phyloP scores from a whole-genome alignment of 2,329 filamentous ascomycete species.

The Penicillium sp. region DNA sequence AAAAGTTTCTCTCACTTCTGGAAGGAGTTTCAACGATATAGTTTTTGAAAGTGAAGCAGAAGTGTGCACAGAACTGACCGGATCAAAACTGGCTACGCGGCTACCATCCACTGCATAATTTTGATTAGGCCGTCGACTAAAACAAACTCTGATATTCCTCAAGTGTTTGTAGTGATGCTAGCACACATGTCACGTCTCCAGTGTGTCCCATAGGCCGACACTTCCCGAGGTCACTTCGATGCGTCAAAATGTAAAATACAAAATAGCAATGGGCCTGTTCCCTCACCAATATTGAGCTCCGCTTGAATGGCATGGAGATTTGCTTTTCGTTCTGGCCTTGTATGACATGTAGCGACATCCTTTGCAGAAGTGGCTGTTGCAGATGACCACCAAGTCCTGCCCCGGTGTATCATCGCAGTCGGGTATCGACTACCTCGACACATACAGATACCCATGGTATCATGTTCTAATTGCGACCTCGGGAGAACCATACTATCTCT shows the following conservation, averaged over 20 bases:
- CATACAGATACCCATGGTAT: too few species aligned
- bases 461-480: too few species aligned
- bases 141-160: conserved; percentile 10
- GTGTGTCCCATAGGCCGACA: conserved; percentile 5
- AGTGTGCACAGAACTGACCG: not conserved
- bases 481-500: too few species aligned
- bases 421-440: too few species aligned
- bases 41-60: too few species aligned
- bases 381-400: too few species aligned
- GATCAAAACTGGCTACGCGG: conserved; percentile 1
- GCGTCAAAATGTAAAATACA: not conserved
- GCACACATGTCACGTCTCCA: conserved; percentile 7
- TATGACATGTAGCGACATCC: not conserved
- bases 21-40: too few species aligned
- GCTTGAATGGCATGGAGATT: not conserved
- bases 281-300: not conserved
- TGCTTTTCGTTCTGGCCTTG: not conserved
- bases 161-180: conserved; percentile 5
- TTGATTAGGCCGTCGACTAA: conserved; percentile 12
- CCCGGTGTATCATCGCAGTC: too few species aligned
- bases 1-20: too few species aligned
- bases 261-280: conserved; percentile 1
- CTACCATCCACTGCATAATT: conserved; percentile 12
- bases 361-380: not conserved
- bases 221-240: not conserved